These are phyloP conservation scores for Dictyostelium citrinum DNA, from an alignment of 78 protist genomes.

Conservation along the genomic window DNA sequence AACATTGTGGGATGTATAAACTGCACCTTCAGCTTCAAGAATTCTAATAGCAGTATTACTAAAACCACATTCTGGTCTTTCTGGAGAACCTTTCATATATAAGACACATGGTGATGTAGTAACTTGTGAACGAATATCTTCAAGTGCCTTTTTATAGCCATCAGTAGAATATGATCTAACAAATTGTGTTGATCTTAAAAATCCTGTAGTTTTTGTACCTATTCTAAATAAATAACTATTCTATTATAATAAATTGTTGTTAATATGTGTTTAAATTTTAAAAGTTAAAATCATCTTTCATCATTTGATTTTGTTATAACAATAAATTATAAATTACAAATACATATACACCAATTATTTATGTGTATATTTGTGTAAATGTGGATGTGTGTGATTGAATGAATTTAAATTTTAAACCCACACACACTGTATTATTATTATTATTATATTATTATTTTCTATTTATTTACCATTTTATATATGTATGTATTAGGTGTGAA, in stretches of 20 bases:
- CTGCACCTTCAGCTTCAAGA: slow-evolving; percentile 72
- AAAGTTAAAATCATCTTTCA: too few species aligned
- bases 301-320: too few species aligned
- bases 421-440: too few species aligned
- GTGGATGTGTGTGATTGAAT: too few species aligned
- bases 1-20: slow-evolving; percentile 60
- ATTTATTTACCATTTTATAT: neutral
- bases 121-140: neutral
- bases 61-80: slow-evolving; percentile 94
- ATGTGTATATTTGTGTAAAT: too few species aligned
- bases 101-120: slow-evolving; percentile 57
- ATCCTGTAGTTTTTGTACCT: neutral
- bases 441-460: too few species aligned
- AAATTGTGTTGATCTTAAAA: neutral
- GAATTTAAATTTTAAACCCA: too few species aligned
- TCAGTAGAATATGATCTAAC: neutral
- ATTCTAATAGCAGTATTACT: slow-evolving; percentile 79
- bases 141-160: neutral
- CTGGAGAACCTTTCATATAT: slow-evolving; percentile 96
- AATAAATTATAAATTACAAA: too few species aligned
- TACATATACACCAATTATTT: too few species aligned
- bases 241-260: too few species aligned
- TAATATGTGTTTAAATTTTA: too few species aligned
- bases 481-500: neutral
- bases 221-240: neutral